Percentiles rank a stretch among this genome's conserved stretches.
These are phyloP conservation scores for Phytophthora capsici DNA, from an alignment of 352 stramenopile genomes.

Conservation along the genomic window DNA sequence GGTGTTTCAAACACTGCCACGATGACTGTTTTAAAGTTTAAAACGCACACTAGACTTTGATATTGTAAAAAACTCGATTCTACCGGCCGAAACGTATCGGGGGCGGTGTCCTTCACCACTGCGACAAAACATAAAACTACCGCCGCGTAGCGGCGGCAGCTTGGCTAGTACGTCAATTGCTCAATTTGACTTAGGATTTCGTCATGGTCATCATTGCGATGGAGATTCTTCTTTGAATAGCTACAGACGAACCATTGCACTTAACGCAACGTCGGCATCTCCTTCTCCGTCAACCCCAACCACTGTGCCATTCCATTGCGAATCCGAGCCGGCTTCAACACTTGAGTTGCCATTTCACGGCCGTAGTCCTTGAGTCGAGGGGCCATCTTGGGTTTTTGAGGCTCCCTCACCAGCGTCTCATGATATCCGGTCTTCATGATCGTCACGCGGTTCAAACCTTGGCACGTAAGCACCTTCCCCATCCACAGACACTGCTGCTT, in stretches of 20 bases:
- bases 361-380: constrained; percentile 1
- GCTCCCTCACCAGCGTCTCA: background rate
- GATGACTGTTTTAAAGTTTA: no score
- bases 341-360: background rate
- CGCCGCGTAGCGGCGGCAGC: no score
- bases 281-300: background rate
- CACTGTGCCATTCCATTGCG: background rate
- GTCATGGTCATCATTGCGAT: background rate
- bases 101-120: no score
- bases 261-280: constrained; percentile 1
- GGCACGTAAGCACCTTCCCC: background rate
- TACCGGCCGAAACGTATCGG: no score
- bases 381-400: background rate
- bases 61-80: no score
- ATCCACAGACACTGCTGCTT: background rate
- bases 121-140: no score
- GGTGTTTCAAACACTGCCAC: no score
- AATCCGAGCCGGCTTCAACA: background rate
- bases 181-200: background rate
- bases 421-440: background rate
- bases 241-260: background rate
- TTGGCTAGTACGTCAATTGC: no score
- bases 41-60: no score
- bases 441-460: background rate
- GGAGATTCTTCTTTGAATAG: background rate